Evolutionary conservation across 352 stramenopile species (phyloP), one percentile per base, ranked within the genome.

Genomic region (Globisporangium iwayamae): DNA sequence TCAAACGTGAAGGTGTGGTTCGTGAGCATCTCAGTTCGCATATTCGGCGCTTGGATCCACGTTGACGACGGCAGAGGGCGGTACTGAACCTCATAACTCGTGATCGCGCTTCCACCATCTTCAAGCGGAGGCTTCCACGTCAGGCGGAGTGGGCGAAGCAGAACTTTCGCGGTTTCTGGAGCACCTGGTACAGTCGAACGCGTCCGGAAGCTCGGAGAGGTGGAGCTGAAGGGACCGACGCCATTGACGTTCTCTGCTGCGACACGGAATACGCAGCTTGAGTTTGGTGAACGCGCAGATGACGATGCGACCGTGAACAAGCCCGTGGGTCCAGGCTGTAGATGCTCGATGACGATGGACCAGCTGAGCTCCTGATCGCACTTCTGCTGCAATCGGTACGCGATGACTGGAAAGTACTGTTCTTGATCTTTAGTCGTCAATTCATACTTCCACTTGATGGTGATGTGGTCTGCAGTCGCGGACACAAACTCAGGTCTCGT

Each of bases 181-280:
- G 63, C 20, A 0, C 53, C 60, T 41, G 82, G 79, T n/a, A 60
- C 39, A 3, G 65, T 65, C 20, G 63, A 58, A 1, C 56, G 55
- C 11, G 73, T 86, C 7, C 58, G 70, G n/a, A 81, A 79, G 4
- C 28, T 20, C 5, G 45, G n/a, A 2, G 82, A 91, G 16, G 66
- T 13, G 0, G 50, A 13, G 34, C 79, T 85, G 66, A 87, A 91
- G 0, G 79, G 76, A 2, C 82, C 82, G 25, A 73, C 41, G 10
- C 79, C 79, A 47, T 89, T 91, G 0, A 51, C 75, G 51, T 79
- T 89, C 4, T 58, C 67, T 1, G 79, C 82, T 34, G 74, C 62
- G 32, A 87, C 78, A 41, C 82, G 79, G 56, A 89, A 91, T 3
- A 64, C 41, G 32, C 82, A 91, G 9, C 65, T 75, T 7, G 75